phyloP scores from a whole-genome alignment of 768 basidiomycete species.

The Kwoniella heveanensis region DNA sequence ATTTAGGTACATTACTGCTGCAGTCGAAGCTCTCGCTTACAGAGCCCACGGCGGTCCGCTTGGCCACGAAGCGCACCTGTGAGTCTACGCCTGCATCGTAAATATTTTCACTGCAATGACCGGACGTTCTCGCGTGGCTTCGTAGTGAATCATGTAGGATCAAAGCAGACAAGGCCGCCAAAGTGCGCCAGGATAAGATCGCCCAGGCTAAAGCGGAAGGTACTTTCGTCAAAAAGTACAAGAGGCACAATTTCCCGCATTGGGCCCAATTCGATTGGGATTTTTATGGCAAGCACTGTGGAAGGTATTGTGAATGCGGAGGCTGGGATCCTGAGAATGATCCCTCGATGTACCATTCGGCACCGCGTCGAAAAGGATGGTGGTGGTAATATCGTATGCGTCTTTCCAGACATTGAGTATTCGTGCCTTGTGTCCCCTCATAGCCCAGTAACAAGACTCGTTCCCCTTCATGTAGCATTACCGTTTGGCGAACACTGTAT shows the following conservation, averaged over 20 bases:
- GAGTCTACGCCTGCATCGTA: conserved; percentile 5
- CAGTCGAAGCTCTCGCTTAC: conserved; percentile 30
- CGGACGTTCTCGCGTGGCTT: too few species aligned
- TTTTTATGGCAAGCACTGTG: not conserved
- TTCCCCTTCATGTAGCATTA: too few species aligned
- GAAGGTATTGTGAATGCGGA: not conserved
- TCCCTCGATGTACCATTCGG: not conserved
- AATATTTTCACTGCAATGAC: too few species aligned
- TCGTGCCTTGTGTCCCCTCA: too few species aligned
- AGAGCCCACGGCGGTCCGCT: conserved; percentile 25
- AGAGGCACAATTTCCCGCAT: not conserved
- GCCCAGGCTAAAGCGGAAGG: conserved; percentile 17
- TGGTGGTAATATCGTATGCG: too few species aligned
- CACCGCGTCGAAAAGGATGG: too few species aligned
- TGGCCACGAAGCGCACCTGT: conserved; percentile 19
- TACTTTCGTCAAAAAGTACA: conserved; percentile 16
- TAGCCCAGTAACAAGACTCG: too few species aligned
- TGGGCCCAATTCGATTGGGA: not conserved
- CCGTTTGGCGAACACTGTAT: too few species aligned
- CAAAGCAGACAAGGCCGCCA: not conserved
- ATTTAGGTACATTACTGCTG: conserved; percentile 24
- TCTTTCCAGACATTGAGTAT: too few species aligned
- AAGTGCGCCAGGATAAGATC: conserved; percentile 7
- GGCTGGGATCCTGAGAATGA: not conserved
- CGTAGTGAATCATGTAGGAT: not conserved